Base-by-base conservation (phyloP, 2,329 filamentous ascomycete species). In the Pyrenophora seminiperda region DNA sequence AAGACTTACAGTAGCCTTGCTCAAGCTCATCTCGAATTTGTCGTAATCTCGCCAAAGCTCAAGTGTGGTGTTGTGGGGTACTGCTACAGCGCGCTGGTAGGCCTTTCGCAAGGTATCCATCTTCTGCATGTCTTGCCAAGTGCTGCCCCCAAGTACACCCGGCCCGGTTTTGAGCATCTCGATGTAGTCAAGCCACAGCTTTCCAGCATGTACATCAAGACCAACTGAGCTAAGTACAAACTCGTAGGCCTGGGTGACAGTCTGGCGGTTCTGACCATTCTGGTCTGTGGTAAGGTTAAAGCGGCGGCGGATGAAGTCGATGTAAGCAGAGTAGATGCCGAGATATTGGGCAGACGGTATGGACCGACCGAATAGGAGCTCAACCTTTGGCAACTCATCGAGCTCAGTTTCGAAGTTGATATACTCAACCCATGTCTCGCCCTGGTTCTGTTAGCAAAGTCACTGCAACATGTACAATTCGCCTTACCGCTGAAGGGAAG, bases 81-180 rank as follows among this genome's bases (percentile, higher is more conserved):
- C 84, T 59, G 85, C 87, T 50, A 97, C 90, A 11, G 93, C 93
- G 44, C 88, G 88, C 65, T 97, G 92, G 71, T 97, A 99, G 0
- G 90, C 89, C 71, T 95, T 96, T 52, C 94, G 87, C 42, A 99
- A 76, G 61, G 89, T 81, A 65, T 99, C 94, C 88, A 96, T 96
- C 79, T 99, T 99, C 70, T 97, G 94, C 75, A 93, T 89, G 68
- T 97, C 94, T 73, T 97, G 92, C 95, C 94, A 99, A 50, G 84
- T 87, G 50, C 81, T 87, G 34, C 93, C 94, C 19, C 92, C 93
- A 50, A 94, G 83, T 50, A 85, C 85, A 5, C 94, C 94, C 1
- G 94, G 94, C 0, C 89, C 90, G 31, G 85, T 89, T 69, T 91
- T 92, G 73, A 97, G 84, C 69, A 99, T 97, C 60, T 94, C 86